Evolutionary conservation across 2,329 filamentous ascomycete species (phyloP).

Genomic region (Aspergillus calidoustus): DNA sequence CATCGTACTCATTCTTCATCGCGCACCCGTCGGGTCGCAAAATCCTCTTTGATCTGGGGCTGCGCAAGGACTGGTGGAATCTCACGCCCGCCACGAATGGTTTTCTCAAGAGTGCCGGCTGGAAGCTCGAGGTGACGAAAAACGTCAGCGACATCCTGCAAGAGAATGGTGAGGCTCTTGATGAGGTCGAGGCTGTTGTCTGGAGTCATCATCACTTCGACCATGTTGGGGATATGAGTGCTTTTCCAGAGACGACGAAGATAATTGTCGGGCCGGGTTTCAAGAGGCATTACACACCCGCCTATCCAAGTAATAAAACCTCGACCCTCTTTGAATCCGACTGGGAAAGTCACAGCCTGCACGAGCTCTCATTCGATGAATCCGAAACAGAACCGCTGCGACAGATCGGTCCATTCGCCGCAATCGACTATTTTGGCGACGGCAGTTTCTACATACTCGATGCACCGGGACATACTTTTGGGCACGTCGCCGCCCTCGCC

Average conservation of each 20-base stretch:
- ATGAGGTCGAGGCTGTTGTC: neutral
- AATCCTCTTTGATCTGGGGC: neutral
- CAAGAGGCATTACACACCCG: neutral
- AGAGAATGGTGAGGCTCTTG: neutral
- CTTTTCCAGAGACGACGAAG: neutral
- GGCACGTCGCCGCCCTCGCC: neutral
- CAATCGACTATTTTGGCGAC: neutral
- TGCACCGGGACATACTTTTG: neutral
- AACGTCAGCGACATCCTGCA: neutral
- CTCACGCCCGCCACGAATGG: neutral
- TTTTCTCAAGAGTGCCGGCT: neutral
- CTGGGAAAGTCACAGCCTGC: neutral
- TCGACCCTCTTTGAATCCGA: neutral
- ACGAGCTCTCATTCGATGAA: neutral
- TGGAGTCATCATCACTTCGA: constrained; percentile 3
- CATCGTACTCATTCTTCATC: neutral
- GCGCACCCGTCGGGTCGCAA: neutral
- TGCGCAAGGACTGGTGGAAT: constrained; percentile 1
- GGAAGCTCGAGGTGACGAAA: neutral
- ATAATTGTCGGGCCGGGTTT: neutral
- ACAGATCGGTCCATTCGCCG: neutral
- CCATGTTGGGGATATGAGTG: neutral
- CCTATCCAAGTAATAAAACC: neutral
- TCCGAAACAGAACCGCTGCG: neutral
- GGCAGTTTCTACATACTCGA: constrained; percentile 2